Evolutionary conservation across 495 filamentous ascomycete genomes (phyloP).

Genomic region (Venustampulla echinocandica): DNA sequence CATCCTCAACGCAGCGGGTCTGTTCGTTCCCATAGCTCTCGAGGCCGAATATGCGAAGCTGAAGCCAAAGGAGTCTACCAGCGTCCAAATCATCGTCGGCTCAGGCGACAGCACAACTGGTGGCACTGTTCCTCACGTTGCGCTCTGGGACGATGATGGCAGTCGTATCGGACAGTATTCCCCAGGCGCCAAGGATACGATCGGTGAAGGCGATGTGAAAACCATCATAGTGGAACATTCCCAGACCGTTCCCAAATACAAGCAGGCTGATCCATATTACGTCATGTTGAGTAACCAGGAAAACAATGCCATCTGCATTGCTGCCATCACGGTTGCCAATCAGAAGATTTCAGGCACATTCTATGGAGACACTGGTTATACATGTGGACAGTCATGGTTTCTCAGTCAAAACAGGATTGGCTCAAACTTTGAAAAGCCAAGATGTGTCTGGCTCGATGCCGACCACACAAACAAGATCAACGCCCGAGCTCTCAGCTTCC

Average conservation of each 20-base stretch:
- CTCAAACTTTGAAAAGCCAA: not conserved
- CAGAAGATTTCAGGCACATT: constrained; percentile 1
- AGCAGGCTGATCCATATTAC: constrained; percentile 7
- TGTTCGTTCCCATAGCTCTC: not conserved
- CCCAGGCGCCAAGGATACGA: not conserved
- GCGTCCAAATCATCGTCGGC: not conserved
- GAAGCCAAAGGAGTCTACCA: not conserved
- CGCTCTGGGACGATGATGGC: not conserved
- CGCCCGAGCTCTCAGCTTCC: not conserved
- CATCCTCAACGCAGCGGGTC: not conserved
- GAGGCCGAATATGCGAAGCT: not conserved
- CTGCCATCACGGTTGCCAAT: constrained; percentile 2
- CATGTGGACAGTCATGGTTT: constrained; percentile 8
- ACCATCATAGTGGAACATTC: not conserved
- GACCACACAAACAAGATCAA: constrained; percentile 5
- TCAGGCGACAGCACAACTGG: not conserved
- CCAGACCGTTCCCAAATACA: not conserved
- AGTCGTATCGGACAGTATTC: not conserved
- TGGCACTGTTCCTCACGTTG: not conserved
- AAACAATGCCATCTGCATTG: constrained; percentile 7
- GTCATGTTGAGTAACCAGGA: constrained; percentile 1
- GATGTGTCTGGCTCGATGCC: constrained; percentile 8
- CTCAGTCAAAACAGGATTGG: constrained; percentile 1
- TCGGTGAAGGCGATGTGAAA: not conserved
- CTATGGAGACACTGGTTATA: constrained; percentile 4